Percentiles rank a stretch among this genome's conserved stretches.
Evolutionary conservation across 2,329 filamentous ascomycete genomes (phyloP).

Genomic region (Aureobasidium sp.): DNA sequence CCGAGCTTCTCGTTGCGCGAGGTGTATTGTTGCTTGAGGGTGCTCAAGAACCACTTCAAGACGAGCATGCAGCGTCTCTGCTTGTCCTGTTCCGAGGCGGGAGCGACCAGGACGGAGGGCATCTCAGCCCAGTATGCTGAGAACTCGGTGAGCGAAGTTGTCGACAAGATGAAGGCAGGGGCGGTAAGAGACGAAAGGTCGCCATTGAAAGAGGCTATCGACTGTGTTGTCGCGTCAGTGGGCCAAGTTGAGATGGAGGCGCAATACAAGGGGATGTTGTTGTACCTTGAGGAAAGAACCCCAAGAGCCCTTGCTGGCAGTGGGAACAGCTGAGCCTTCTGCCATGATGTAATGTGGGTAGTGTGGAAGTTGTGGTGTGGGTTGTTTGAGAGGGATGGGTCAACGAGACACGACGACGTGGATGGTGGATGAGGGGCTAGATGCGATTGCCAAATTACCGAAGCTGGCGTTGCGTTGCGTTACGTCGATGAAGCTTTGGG

Average conservation of each 20-base stretch:
- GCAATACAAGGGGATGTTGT: background rate
- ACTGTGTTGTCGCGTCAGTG: conserved; percentile 27
- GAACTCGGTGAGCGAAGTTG: conserved; percentile 48
- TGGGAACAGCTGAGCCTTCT: conserved; percentile 40
- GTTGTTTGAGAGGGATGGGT: background rate
- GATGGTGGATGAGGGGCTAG: conserved; percentile 6
- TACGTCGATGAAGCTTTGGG: conserved; percentile 1
- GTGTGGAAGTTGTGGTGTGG: background rate
- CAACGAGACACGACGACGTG: background rate
- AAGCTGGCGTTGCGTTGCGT: background rate
- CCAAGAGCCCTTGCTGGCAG: conserved; percentile 40
- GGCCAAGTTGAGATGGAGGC: background rate
- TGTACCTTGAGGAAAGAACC: conserved; percentile 42
- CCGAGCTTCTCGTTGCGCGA: conserved; percentile 70
- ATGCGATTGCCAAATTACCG: conserved; percentile 5
- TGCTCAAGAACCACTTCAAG: conserved; percentile 93
- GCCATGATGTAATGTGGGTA: conserved; percentile 17
- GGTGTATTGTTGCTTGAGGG: conserved; percentile 77
- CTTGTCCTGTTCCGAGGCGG: conserved; percentile 68
- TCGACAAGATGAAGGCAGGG: conserved; percentile 48
- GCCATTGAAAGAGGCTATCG: conserved; percentile 48
- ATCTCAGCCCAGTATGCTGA: conserved; percentile 51
- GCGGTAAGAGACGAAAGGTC: conserved; percentile 50
- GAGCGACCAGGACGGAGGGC: conserved; percentile 65
- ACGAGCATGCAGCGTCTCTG: conserved; percentile 77